Conservation (phyloP, 495 filamentous ascomycete genomes). For the Pyrenula massariospora region DNA sequence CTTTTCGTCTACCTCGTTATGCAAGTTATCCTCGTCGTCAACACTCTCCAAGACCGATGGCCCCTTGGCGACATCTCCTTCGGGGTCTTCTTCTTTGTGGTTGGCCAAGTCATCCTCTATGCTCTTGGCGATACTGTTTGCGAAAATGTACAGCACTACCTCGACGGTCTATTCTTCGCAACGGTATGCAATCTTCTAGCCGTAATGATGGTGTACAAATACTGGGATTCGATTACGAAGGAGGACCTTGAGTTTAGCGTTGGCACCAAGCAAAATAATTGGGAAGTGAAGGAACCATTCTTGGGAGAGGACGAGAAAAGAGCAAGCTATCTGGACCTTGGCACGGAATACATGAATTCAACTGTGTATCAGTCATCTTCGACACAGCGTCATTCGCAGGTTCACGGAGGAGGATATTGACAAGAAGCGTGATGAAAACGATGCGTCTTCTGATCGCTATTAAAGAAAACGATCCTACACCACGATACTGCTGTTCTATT, state of each 20-base stretch:
- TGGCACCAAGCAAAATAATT: conserved; percentile 86
- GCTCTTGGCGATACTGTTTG: conserved; percentile 81
- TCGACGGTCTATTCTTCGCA: conserved; percentile 92
- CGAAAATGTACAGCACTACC: conserved; percentile 74
- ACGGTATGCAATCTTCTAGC: conserved; percentile 87
- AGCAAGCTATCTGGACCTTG: not conserved
- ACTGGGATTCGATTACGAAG: conserved; percentile 98
- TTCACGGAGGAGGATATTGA: not conserved
- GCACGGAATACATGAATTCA: not conserved
- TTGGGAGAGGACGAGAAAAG: not conserved
- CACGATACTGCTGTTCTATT: no score
- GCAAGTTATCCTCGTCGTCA: conserved; percentile 77
- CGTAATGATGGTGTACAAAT: conserved; percentile 99
- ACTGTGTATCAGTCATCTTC: not conserved
- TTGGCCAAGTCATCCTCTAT: conserved; percentile 88
- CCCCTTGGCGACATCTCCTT: conserved; percentile 89
- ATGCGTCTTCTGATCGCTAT: no score
- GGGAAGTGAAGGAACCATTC: conserved; percentile 81
- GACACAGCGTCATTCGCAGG: not conserved
- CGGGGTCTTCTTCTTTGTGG: conserved; percentile 81
- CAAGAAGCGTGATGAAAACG: not conserved
- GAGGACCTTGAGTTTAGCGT: conserved; percentile 98
- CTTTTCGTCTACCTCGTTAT: conserved; percentile 76
- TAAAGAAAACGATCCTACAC: no score
- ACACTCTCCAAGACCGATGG: conserved; percentile 92